Evolutionary conservation across 352 stramenopile species (phyloP), one percentile per base, ranked within the genome.

Genomic region (Globisporangium uncinulatum): DNA sequence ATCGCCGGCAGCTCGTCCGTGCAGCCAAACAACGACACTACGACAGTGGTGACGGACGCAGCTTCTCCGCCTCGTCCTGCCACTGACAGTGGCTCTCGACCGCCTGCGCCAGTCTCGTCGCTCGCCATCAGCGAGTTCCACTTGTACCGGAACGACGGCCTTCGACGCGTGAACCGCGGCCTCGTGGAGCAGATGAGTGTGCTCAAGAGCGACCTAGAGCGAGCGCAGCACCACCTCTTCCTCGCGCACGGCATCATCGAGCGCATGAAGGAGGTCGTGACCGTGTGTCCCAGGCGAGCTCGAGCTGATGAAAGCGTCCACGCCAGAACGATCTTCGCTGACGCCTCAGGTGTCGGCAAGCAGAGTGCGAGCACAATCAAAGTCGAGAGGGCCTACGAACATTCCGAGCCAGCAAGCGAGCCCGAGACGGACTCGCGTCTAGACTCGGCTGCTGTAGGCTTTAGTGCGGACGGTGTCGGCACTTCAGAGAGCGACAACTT

Each of bases 171-270:
- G 51, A 60, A 65, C 32, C 39, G 39, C n/a, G 59, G 37, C 13
- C 51, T 65, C 20, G 52, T 60, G 37, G 34, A 44, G 32, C 61
- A 67, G 17, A 50, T 67, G 42, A 39, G 59, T 11, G 15, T 42
- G 43, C 56, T 67, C 29, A 44, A 63, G 34, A 20, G 45, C 17
- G 47, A 47, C 6, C n/a, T 67, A 9, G 10, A 49, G 32, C 32
- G 49, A 1, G 17, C 61, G 4, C 61, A 37, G 6, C 15, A 1
- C 17, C 37, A n/a, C 2, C 56, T 67, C 32, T 59, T 63, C 11
- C 21, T 51, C 17, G 44, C 61, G 49, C 61, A 59, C 14, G 21
- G 48, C 21, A 44, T 47, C 34, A 32, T 67, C 36, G 36, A 43
- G 50, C 41, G 56, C 6, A n/a, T 54, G 24, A 46, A 63, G 42